Evolutionary conservation across 257 asterid species (phyloP).

Genomic region (Scutellaria barbata): DNA sequence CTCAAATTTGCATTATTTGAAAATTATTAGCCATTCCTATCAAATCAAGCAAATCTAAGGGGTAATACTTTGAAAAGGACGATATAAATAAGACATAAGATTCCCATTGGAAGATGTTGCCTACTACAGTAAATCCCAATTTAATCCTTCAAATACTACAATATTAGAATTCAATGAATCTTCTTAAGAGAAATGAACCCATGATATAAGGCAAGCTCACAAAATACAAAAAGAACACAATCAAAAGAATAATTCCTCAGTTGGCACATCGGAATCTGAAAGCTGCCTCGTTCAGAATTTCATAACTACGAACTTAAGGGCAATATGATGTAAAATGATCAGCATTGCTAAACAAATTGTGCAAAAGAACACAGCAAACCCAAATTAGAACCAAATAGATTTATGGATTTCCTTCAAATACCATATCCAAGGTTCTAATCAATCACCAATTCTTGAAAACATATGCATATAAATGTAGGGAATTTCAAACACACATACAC

Average conservation of each 20-base stretch:
- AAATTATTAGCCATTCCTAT: background rate
- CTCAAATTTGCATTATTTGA: slow-evolving; percentile 14
- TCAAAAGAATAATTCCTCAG: background rate
- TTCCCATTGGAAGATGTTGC: slow-evolving; percentile 19
- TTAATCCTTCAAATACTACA: slow-evolving; percentile 13
- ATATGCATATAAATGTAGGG: background rate
- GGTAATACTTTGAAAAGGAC: background rate
- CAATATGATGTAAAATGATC: slow-evolving; percentile 23
- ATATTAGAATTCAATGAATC: slow-evolving; percentile 20
- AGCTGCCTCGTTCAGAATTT: background rate
- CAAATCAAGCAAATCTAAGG: slow-evolving; percentile 13
- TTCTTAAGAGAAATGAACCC: slow-evolving; percentile 16
- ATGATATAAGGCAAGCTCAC: background rate
- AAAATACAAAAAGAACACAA: background rate
- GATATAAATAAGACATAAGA: slow-evolving; percentile 5
- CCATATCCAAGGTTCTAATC: slow-evolving; percentile 7
- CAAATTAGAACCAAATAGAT: slow-evolving; percentile 2
- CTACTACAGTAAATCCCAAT: slow-evolving; percentile 1
- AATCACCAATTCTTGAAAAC: slow-evolving; percentile 15
- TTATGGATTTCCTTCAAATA: slow-evolving; percentile 32
- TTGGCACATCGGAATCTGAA: background rate
- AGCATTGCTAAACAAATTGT: slow-evolving; percentile 11
- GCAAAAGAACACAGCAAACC: slow-evolving; percentile 14
- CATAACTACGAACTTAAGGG: slow-evolving; percentile 2
- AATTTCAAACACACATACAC: background rate